phyloP scores from a whole-genome alignment of 2,329 filamentous ascomycete genomes.

The Ophiocordyceps camponoti-saundersi region DNA sequence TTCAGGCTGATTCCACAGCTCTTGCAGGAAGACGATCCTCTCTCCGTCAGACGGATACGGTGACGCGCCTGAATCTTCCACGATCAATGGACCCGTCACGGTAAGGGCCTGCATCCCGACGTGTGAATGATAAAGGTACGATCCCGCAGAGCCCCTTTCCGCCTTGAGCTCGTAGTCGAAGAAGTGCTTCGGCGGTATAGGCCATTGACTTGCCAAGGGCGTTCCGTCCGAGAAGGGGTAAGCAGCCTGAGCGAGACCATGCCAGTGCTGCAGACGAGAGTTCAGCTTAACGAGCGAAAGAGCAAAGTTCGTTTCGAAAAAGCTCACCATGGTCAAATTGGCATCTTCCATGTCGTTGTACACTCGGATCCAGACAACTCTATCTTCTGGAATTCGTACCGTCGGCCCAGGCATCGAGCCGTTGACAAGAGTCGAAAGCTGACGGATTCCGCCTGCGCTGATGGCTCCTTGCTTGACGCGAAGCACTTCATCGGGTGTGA shows the following conservation, averaged over 20 bases:
- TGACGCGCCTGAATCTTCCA: constrained; percentile 26
- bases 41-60: constrained; percentile 49
- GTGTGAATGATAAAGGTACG: constrained; percentile 55
- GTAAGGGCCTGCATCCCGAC: constrained; percentile 36
- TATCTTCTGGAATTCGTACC: constrained; percentile 24
- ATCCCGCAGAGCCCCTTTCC: constrained; percentile 34
- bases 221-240: constrained; percentile 49
- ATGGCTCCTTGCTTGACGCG: background rate
- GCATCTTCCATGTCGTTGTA: constrained; percentile 35
- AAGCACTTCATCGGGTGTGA: background rate
- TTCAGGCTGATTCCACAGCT: constrained; percentile 21
- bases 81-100: constrained; percentile 25
- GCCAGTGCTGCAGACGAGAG: constrained; percentile 37
- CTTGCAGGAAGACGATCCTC: constrained; percentile 33
- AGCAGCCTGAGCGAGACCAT: constrained; percentile 36
- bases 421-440: constrained; percentile 23
- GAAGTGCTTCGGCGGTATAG: constrained; percentile 41
- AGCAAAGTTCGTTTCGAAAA: too few relatives aligned
- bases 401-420: constrained; percentile 34
- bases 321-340: constrained; percentile 36
- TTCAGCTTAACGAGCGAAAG: too few relatives aligned
- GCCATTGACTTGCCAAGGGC: constrained; percentile 45
- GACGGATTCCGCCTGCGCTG: background rate
- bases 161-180: constrained; percentile 51
- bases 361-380: constrained; percentile 36